phyloP scores from a whole-genome alignment of 2,329 filamentous ascomycete species.

The Trichophyton simii region DNA sequence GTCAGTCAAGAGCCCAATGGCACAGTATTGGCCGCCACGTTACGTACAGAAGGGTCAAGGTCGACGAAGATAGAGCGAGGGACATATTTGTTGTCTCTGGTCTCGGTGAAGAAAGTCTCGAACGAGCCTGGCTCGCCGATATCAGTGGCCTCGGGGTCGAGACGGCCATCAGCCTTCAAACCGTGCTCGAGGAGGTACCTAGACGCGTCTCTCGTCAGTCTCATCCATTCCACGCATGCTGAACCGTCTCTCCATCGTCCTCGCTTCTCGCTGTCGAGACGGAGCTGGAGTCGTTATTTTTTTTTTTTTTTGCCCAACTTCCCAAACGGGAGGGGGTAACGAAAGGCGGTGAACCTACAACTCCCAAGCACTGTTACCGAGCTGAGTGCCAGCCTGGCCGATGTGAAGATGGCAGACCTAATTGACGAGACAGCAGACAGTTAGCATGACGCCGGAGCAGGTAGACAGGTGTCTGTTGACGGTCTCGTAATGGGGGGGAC shows the following conservation, averaged over 20 bases:
- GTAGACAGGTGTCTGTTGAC: not conserved
- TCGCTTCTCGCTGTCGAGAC: too few species aligned
- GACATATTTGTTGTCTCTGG: slow-evolving; percentile 52
- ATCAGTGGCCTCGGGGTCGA: slow-evolving; percentile 43
- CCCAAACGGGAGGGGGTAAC: not conserved
- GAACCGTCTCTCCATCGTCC: not conserved
- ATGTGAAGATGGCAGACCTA: slow-evolving; percentile 56
- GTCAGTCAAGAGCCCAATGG: slow-evolving; percentile 7
- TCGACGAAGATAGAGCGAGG: slow-evolving; percentile 57
- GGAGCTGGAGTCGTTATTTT: not conserved
- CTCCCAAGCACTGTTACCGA: slow-evolving; percentile 58
- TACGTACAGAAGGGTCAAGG: slow-evolving; percentile 48
- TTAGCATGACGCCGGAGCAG: slow-evolving; percentile 9
- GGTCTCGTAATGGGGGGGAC: not conserved
- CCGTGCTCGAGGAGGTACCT: slow-evolving; percentile 57
- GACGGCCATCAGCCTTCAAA: slow-evolving; percentile 47
- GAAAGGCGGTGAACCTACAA: slow-evolving; percentile 39
- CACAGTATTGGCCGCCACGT: not conserved
- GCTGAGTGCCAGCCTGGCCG: slow-evolving; percentile 55
- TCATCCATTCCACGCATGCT: not conserved
- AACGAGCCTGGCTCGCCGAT: slow-evolving; percentile 45
- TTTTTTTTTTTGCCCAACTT: not conserved
- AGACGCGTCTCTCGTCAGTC: not conserved
- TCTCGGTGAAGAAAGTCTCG: slow-evolving; percentile 57
- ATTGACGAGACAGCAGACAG: slow-evolving; percentile 1